Conservation (phyloP, 257 asterid genomes). For the Nicotiana knightiana region DNA sequence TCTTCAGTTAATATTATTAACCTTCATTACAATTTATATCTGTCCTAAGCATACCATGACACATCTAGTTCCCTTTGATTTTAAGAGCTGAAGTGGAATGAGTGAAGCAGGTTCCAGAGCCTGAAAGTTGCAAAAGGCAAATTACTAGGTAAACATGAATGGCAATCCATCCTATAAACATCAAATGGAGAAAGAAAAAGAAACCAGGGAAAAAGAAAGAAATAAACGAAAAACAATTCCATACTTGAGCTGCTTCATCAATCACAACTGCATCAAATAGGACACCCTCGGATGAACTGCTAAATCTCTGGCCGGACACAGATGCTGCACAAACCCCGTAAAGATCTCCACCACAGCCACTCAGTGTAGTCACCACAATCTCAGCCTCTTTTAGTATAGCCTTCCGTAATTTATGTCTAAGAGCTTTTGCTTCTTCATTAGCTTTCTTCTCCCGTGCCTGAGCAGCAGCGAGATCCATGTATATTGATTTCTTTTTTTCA, state of each 20-base stretch:
- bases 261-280: conserved; percentile 96
- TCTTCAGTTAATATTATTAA: conserved; percentile 17
- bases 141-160: not conserved
- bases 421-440: conserved; percentile 75
- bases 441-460: conserved; percentile 78
- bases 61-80: conserved; percentile 84
- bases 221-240: conserved; percentile 7
- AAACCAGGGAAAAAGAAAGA: conserved; percentile 14
- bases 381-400: conserved; percentile 91
- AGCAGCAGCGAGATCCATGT: conserved; percentile 62
- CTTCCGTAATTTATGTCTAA: conserved; percentile 71
- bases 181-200: conserved; percentile 11
- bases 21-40: conserved; percentile 12
- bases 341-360: conserved; percentile 98
- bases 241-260: conserved; percentile 99
- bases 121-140: conserved; percentile 26
- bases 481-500: conserved; percentile 59
- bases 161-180: not conserved
- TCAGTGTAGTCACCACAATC: conserved; percentile 85
- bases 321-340: conserved; percentile 90
- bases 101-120: conserved; percentile 97
- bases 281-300: conserved; percentile 53
- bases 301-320: conserved; percentile 60
- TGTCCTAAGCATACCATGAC: conserved; percentile 63
- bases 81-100: conserved; percentile 96